phyloP scores from a whole-genome alignment of 2,329 filamentous ascomycete genomes.

The Cercospora sp. region DNA sequence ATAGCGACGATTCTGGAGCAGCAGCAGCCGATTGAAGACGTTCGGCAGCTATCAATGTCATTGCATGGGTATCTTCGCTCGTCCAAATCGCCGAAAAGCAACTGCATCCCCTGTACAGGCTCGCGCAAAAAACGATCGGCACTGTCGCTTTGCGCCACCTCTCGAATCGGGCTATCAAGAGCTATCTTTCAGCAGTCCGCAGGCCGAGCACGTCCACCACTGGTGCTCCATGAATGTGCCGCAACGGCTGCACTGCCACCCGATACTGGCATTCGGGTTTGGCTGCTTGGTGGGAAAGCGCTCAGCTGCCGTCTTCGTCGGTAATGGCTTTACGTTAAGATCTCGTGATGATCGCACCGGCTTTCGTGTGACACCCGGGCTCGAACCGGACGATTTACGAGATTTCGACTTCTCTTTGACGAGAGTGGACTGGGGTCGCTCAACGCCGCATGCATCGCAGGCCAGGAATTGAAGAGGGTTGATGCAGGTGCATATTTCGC shows the following conservation, averaged over 20 bases:
- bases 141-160: not conserved
- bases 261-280: conserved; percentile 52
- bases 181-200: conserved; percentile 59
- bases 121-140: not conserved
- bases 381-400: not conserved
- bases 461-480: conserved; percentile 61
- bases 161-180: conserved; percentile 37
- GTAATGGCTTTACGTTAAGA: not conserved
- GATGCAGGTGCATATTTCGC: conserved; percentile 61
- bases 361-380: conserved; percentile 20
- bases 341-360: conserved; percentile 22
- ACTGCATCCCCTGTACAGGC: not conserved
- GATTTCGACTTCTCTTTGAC: conserved; percentile 28
- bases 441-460: conserved; percentile 61
- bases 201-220: conserved; percentile 65
- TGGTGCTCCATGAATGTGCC: conserved; percentile 64
- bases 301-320: conserved; percentile 12
- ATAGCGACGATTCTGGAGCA: not conserved
- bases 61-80: conserved; percentile 5
- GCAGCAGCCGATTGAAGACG: conserved; percentile 6
- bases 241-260: conserved; percentile 61
- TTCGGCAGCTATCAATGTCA: not conserved
- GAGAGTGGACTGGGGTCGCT: conserved; percentile 50
- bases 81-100: not conserved
- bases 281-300: conserved; percentile 22